Evolutionary conservation across 352 stramenopile genomes (phyloP).

Genomic region (Thraustochytrium striatum): DNA sequence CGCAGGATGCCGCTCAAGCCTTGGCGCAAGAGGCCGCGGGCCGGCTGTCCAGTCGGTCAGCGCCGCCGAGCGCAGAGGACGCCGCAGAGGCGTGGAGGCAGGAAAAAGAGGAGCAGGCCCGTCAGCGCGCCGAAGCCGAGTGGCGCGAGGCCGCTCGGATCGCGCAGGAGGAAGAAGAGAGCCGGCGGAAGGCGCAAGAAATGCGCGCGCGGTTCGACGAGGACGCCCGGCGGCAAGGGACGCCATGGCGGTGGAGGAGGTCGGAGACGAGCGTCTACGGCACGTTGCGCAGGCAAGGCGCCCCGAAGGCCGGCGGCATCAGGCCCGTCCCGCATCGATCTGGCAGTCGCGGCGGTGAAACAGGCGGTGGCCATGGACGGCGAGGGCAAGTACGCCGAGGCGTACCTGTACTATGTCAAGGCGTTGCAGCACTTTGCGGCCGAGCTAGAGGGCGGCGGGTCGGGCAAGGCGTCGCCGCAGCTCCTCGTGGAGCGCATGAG

Average conservation of each 20-base stretch:
- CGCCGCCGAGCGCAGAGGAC: too few relatives aligned
- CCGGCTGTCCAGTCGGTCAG: too few relatives aligned
- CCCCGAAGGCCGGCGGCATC: background rate
- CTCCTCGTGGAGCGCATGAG: conserved; percentile 19
- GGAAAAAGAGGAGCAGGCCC: background rate
- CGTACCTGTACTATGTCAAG: conserved; percentile 8
- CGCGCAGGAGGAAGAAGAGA: conserved; percentile 25
- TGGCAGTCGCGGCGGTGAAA: conserved; percentile 16
- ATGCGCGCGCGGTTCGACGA: background rate
- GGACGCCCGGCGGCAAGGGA: background rate
- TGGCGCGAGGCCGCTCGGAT: too few relatives aligned
- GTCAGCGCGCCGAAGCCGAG: too few relatives aligned
- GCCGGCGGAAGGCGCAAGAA: background rate
- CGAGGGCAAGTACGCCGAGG: background rate
- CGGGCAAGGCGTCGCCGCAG: background rate
- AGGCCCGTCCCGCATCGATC: background rate
- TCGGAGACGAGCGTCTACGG: conserved; percentile 4
- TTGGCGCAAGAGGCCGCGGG: too few relatives aligned
- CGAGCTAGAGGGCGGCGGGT: conserved; percentile 5
- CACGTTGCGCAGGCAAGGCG: background rate
- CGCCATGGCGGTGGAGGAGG: background rate
- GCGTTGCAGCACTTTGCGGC: background rate
- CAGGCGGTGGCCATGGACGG: background rate
- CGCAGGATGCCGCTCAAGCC: too few relatives aligned
- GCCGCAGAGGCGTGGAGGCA: background rate